Base-by-base conservation (phyloP, 192 early-diverging fungal genomes). In the Coemansia reversa region DNA sequence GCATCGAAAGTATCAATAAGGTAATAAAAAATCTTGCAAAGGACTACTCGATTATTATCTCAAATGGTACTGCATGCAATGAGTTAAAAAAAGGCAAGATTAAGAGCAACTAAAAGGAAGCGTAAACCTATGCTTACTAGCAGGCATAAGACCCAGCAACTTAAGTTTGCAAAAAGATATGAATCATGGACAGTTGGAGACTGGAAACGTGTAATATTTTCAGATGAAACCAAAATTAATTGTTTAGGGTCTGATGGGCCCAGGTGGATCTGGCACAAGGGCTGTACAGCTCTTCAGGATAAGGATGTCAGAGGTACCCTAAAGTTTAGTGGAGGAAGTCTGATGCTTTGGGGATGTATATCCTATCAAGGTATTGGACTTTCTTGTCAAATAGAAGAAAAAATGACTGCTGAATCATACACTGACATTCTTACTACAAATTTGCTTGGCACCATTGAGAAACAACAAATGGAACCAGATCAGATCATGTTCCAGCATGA, bases 141-240 rank as follows among this genome's bases (percentile, higher is more conserved):
- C 3, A 45, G 39, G 3, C 39, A 45, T 14, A 45, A 16, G 12
- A 14, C 39, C 39, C 0, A 33, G 29, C 18, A 8, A 19, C 57
- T 60, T 42, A 56, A 48, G 6, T 77, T 53, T 51, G 62, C 65
- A 5, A 59, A 51, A 23, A 53, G 22, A 12, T 61, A 84, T 47
- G 25, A 54, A 54, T 2, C 74, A 47, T 78, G 68, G 83, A 81
- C 64, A 0, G 18, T 77, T 22, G 45, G 56, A 33, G 55, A 65
- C 35, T 84, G 74, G 70, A 68, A 20, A 23, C 54, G 39, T 25
- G 74, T 77, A 51, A 51, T 81, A 16, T 84, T 45, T 58, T 77
- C 66, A 4, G 78, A 76, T 35, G 58, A 84, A 47, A 74, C 61
- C 3, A 77, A 78, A 55, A 66, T 83, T 14, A 75, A 78, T 33